Percentiles rank a stretch among this genome's conserved stretches.
phyloP scores from a whole-genome alignment of 2,329 filamentous ascomycete genomes.

The Aspergillus brasiliensis region DNA sequence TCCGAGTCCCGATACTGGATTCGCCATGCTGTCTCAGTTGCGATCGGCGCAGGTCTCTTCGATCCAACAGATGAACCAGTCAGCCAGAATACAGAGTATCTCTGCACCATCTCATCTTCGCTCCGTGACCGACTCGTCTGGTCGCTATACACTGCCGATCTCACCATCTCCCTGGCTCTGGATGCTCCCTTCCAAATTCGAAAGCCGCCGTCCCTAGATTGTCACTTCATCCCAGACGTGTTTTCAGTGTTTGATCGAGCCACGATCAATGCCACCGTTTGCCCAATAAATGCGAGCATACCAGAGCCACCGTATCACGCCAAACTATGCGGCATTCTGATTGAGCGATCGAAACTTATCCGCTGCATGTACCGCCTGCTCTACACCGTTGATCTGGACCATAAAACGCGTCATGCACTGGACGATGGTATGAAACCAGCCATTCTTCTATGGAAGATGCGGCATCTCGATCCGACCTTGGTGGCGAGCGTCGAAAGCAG shows the following conservation, averaged over 20 bases:
- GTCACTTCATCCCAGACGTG: neutral
- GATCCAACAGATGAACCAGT: too few relatives aligned
- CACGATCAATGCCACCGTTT: neutral
- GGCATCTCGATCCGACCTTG: neutral
- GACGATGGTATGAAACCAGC: neutral
- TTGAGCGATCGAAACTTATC: neutral
- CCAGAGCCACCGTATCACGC: neutral
- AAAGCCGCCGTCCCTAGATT: too few relatives aligned
- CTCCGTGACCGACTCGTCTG: too few relatives aligned
- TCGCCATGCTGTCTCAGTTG: too few relatives aligned
- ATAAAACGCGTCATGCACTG: neutral
- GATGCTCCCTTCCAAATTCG: too few relatives aligned
- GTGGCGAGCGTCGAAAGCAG: neutral
- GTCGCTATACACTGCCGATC: too few relatives aligned
- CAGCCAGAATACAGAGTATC: too few relatives aligned
- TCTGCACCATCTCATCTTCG: too few relatives aligned
- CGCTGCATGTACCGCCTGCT: neutral
- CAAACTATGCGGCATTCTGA: neutral
- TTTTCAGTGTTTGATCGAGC: neutral
- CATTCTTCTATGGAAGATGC: neutral
- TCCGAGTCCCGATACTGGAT: too few relatives aligned
- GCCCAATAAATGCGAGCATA: neutral
- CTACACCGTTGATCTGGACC: neutral
- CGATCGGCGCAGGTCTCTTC: too few relatives aligned
- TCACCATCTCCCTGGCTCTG: too few relatives aligned